These are phyloP conservation scores for Gynostemma pentaphyllum DNA, from an alignment of 306 rosid species.

Conservation along the genomic window DNA sequence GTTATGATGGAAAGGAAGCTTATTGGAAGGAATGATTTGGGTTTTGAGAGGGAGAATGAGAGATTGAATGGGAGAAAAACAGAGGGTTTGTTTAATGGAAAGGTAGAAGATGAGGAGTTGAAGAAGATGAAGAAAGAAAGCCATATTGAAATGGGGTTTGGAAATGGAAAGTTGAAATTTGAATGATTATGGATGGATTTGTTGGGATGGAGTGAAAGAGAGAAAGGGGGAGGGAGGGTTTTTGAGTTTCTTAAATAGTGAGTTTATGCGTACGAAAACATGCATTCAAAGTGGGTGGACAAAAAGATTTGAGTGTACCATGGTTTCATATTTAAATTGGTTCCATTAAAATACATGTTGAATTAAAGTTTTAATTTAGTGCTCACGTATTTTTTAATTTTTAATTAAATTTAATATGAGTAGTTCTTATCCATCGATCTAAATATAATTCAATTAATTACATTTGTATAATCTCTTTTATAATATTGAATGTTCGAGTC, in stretches of 20 bases:
- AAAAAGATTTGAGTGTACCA: not conserved
- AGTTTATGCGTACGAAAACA: not conserved
- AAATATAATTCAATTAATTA: too few relatives aligned
- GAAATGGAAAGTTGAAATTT: not conserved
- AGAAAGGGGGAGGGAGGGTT: too few relatives aligned
- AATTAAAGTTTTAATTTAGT: too few relatives aligned
- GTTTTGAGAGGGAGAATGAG: constrained; percentile 43
- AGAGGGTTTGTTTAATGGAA: constrained; percentile 14
- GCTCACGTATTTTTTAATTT: too few relatives aligned
- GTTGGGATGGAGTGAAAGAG: not conserved
- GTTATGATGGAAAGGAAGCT: constrained; percentile 56
- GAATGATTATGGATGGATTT: not conserved
- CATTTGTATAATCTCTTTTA: too few relatives aligned
- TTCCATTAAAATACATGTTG: too few relatives aligned
- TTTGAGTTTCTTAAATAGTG: not conserved
- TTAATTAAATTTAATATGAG: too few relatives aligned
- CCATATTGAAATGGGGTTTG: constrained; percentile 17
- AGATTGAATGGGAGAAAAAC: constrained; percentile 4
- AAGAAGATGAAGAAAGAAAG: constrained; percentile 8
- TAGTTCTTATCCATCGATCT: too few relatives aligned
- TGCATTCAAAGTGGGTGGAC: not conserved
- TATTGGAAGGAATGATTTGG: constrained; percentile 32
- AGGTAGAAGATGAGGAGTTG: not conserved
- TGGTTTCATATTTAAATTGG: not conserved
- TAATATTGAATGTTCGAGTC: too few relatives aligned